Conservation (phyloP, 345 rosid species). For the Aethionema arabicum region DNA sequence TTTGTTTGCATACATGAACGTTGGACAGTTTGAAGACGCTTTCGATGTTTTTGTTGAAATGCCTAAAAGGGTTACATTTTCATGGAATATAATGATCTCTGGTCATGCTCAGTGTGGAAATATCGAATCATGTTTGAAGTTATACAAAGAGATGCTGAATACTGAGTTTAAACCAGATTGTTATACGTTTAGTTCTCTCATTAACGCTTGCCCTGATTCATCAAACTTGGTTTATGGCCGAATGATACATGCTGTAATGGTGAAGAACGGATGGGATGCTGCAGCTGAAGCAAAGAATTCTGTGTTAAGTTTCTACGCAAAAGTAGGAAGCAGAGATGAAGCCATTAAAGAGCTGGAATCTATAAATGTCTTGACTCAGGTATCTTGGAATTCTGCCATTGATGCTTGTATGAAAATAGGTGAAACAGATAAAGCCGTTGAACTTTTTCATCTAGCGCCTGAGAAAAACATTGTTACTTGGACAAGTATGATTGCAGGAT, state of each 20-base stretch:
- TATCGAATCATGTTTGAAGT: constrained; percentile 46
- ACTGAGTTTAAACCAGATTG: constrained; percentile 56
- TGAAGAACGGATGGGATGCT: constrained; percentile 70
- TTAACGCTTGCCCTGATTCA: constrained; percentile 57
- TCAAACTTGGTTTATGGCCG: constrained; percentile 41
- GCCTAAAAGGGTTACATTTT: constrained; percentile 50
- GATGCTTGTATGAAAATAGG: constrained; percentile 71
- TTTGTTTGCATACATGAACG: constrained; percentile 57
- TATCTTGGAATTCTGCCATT: constrained; percentile 71
- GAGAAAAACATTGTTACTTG: constrained; percentile 66
- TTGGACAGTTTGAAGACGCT: constrained; percentile 43
- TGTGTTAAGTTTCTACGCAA: constrained; percentile 63
- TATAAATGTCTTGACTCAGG: constrained; percentile 42
- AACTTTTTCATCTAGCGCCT: constrained; percentile 45
- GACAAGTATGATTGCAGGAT: constrained; percentile 77
- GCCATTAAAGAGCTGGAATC: constrained; percentile 56
- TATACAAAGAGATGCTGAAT: constrained; percentile 51
- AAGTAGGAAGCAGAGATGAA: constrained; percentile 49
- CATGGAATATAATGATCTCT: constrained; percentile 80
- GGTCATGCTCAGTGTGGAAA: constrained; percentile 57
- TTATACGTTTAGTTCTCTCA: constrained; percentile 69
- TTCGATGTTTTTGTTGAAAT: constrained; percentile 46
- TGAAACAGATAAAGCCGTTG: constrained; percentile 48
- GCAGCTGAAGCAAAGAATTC: constrained; percentile 68
- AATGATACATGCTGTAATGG: constrained; percentile 52